Evolutionary conservation across 768 basidiomycete genomes (phyloP).

Genomic region (Phallus indusiatus): DNA sequence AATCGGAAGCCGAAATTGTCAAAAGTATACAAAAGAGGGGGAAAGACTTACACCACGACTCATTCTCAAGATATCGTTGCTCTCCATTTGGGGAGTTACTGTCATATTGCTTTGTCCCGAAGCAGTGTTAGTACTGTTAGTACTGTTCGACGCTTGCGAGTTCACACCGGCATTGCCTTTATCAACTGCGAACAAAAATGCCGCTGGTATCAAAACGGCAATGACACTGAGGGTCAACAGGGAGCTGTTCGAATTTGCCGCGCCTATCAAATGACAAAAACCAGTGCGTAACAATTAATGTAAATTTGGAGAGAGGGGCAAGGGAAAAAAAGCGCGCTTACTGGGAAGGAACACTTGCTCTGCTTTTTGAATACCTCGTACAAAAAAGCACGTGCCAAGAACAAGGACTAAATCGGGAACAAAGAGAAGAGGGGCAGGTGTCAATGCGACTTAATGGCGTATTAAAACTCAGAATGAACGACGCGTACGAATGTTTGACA

Average conservation of each 20-base stretch:
- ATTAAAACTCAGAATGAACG: background rate
- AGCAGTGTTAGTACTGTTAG: too few relatives aligned
- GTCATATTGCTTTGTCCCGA: too few relatives aligned
- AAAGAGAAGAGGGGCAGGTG: constrained; percentile 11
- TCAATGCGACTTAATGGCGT: constrained; percentile 14
- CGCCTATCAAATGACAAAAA: constrained; percentile 42
- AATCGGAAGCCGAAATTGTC: background rate
- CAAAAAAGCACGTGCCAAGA: constrained; percentile 87
- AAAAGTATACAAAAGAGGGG: background rate
- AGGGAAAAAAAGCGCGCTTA: constrained; percentile 26
- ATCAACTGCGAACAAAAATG: too few relatives aligned
- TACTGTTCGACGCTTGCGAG: too few relatives aligned
- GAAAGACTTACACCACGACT: constrained; percentile 61
- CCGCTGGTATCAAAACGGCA: too few relatives aligned
- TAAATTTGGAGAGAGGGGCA: too few relatives aligned
- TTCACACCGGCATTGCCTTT: too few relatives aligned
- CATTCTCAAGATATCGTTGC: constrained; percentile 48
- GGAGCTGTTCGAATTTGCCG: constrained; percentile 68
- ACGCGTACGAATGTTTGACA: constrained; percentile 59
- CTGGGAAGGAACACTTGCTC: constrained; percentile 73
- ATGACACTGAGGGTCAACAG: too few relatives aligned
- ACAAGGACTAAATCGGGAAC: constrained; percentile 47
- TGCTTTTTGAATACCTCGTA: constrained; percentile 66
- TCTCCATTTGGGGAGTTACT: constrained; percentile 22
- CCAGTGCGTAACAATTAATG: too few relatives aligned